Conservation (phyloP, 2,329 filamentous ascomycete genomes). For the Talaromyces sp. region DNA sequence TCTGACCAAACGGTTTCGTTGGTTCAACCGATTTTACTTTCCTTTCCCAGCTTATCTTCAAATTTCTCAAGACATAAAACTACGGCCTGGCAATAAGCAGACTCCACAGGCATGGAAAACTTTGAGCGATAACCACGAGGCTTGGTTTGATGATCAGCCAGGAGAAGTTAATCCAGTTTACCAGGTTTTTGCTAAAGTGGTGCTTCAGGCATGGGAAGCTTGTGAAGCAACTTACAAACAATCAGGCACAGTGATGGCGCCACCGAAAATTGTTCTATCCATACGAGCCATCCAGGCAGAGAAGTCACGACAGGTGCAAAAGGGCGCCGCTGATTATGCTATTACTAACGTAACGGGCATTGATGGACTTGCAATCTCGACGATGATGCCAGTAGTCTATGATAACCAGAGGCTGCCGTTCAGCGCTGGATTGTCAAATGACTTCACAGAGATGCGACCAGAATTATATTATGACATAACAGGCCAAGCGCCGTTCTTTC, state of each 20-base stretch:
- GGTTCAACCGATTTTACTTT: constrained; percentile 46
- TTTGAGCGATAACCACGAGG: constrained; percentile 47
- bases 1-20: constrained; percentile 40
- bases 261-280: constrained; percentile 30
- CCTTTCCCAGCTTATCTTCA: constrained; percentile 51
- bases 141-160: constrained; percentile 24
- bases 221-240: constrained; percentile 20
- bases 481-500: background rate
- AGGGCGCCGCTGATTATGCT: background rate
- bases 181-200: constrained; percentile 32
- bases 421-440: background rate
- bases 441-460: background rate
- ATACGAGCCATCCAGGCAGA: constrained; percentile 26
- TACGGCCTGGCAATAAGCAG: constrained; percentile 30
- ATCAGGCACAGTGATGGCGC: constrained; percentile 13
- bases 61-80: constrained; percentile 42
- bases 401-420: background rate
- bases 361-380: background rate
- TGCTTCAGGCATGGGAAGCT: constrained; percentile 44
- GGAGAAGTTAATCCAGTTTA: constrained; percentile 24
- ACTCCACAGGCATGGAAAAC: constrained; percentile 39
- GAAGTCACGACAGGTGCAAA: constrained; percentile 1
- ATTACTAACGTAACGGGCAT: background rate
- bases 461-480: background rate
- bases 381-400: background rate